Evolutionary conservation across 1,284 basidiomycete species (phyloP).

Genomic region (Agroathelia rolfsii): DNA sequence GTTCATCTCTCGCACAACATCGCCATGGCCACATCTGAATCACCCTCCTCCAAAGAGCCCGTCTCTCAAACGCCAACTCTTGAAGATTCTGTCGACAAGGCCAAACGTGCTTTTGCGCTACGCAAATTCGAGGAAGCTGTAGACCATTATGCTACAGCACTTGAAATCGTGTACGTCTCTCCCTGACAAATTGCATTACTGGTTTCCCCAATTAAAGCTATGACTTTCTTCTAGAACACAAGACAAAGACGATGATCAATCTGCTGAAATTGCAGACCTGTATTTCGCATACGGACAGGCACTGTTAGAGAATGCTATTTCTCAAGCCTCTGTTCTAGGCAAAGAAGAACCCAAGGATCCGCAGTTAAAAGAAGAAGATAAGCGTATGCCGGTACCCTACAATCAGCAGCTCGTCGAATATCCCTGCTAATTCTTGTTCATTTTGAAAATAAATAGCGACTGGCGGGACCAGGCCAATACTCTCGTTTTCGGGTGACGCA

Average conservation of each 20-base stretch:
- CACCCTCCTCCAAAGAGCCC: too few relatives aligned
- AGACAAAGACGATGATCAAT: conserved; percentile 61
- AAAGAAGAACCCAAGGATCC: conserved; percentile 62
- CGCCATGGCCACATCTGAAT: too few relatives aligned
- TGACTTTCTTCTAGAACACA: conserved; percentile 39
- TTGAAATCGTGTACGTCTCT: conserved; percentile 64
- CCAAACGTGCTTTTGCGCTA: conserved; percentile 80
- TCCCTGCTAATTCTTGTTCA: not conserved
- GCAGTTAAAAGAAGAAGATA: conserved; percentile 36
- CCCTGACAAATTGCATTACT: too few relatives aligned
- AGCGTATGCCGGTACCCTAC: conserved; percentile 15
- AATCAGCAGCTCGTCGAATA: conserved; percentile 17
- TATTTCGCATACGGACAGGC: conserved; percentile 84
- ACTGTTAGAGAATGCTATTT: conserved; percentile 78
- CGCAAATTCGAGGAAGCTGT: conserved; percentile 82
- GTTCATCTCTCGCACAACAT: too few relatives aligned
- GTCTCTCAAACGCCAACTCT: conserved; percentile 24
- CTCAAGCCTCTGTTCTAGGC: conserved; percentile 73
- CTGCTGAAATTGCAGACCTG: conserved; percentile 71
- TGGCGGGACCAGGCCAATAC: conserved; percentile 39
- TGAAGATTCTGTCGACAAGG: conserved; percentile 58
- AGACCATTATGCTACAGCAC: conserved; percentile 74
- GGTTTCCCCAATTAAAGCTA: too few relatives aligned
- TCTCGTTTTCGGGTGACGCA: conserved; percentile 68
- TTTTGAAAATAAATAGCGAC: conserved; percentile 15